Evolutionary conservation across 2,329 filamentous ascomycete genomes (phyloP), one percentile per base, ranked within the genome.

Genomic region (Colletotrichum horii): DNA sequence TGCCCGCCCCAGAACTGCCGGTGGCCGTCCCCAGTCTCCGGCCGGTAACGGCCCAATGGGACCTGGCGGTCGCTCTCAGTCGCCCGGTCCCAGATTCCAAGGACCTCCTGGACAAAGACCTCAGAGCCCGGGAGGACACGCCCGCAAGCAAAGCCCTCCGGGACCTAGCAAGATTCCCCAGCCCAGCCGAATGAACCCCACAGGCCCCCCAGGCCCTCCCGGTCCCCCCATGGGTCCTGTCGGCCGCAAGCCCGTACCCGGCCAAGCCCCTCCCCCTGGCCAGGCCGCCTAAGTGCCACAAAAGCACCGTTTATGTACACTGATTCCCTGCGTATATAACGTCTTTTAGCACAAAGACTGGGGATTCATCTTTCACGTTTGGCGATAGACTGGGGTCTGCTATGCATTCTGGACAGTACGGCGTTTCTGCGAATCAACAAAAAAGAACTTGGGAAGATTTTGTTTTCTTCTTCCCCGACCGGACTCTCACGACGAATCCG

Each of bases 241-340:
- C 75, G 86, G 83, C 78, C 87, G 90, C 71, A 92, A 92, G 81
- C 89, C 90, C 30, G 87, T 92, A 55, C 89, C 90, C 8, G 89
- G 89, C 43, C 74, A 76, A 30, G 74, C 74, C 43, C 61, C 22
- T 24, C 52, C 66, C 55, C 89, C 89, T 7, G 89, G 89, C 52
- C 74, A 76, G 55, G 74, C 70, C 38, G 73, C 71, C 16, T 75
- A 58, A 67, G n/a, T 32, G 64, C 12, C 26, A 19, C 56, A 61
- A 64, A 67, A 64, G 36, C 24, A 69, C 36, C 43, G 70, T 60
- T 64, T 22, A 65, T 68, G 55, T 73, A 56, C 38, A 67, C 56
- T 58, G 52, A 66, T 56, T 67, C 67, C 65, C 66, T 62, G n/a
- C 65, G 71, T 76, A 78, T 71, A 73, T 72, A 73, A 61, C 62